Conservation (phyloP, 768 basidiomycete genomes). For the Suillus ampliporus region DNA sequence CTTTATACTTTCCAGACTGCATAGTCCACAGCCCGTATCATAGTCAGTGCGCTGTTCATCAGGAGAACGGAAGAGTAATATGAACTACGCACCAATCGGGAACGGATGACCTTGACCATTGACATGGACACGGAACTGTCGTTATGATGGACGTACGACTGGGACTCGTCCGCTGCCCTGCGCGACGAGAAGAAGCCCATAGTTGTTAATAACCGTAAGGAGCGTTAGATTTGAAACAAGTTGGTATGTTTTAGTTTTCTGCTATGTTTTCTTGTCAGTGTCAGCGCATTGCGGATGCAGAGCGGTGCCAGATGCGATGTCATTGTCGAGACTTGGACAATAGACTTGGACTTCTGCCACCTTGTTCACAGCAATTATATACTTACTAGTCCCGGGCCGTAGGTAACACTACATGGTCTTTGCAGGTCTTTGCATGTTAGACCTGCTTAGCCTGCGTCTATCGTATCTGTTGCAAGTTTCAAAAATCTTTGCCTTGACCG, state of each 20-base stretch:
- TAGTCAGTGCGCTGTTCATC: slow-evolving; percentile 15
- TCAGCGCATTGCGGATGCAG: slow-evolving; percentile 18
- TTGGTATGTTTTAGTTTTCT: slow-evolving; percentile 10
- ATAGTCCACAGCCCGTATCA: slow-evolving; percentile 1
- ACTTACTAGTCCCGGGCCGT: too few relatives aligned
- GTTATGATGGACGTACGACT: slow-evolving; percentile 24
- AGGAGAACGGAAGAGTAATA: slow-evolving; percentile 22
- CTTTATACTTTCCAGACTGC: slow-evolving; percentile 63
- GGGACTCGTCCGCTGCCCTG: slow-evolving; percentile 22
- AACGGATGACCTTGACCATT: slow-evolving; percentile 57
- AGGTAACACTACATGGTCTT: too few relatives aligned
- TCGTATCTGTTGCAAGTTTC: background rate
- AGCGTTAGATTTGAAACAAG: slow-evolving; percentile 7
- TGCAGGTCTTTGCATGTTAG: slow-evolving; percentile 19
- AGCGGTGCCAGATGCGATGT: slow-evolving; percentile 28
- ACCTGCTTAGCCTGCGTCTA: background rate
- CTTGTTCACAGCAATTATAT: slow-evolving; percentile 11
- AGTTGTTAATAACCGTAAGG: slow-evolving; percentile 4
- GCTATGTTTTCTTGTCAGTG: slow-evolving; percentile 11
- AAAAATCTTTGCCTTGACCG: background rate
- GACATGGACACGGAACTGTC: slow-evolving; percentile 51
- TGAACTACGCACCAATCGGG: slow-evolving; percentile 56
- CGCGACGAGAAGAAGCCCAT: slow-evolving; percentile 42
- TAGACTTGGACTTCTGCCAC: slow-evolving; percentile 33
- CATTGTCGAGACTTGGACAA: background rate